Conservation (phyloP, 2,329 filamentous ascomycete genomes). For the Epicoccum nigrum region DNA sequence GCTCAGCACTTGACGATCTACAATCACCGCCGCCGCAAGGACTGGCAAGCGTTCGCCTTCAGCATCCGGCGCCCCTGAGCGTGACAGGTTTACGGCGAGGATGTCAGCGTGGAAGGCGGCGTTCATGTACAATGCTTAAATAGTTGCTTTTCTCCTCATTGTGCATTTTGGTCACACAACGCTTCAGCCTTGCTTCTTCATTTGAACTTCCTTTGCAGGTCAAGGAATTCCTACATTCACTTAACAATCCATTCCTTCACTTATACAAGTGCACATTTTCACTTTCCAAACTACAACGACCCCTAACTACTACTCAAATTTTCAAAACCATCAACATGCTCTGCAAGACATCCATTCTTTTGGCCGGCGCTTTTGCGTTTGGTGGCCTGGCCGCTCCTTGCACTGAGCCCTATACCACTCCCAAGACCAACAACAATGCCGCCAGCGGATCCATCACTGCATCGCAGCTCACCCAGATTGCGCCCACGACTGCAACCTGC, state of each 20-base stretch:
- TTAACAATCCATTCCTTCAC: constrained; percentile 12
- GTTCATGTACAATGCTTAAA: constrained; percentile 13
- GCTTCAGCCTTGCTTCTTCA: constrained; percentile 7
- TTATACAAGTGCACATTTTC: no score
- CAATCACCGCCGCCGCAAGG: constrained; percentile 16
- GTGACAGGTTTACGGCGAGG: constrained; percentile 1
- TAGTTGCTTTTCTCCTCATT: constrained; percentile 9
- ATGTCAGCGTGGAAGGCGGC: no score
- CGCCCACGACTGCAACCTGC: constrained; percentile 64
- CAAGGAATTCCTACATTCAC: constrained; percentile 10
- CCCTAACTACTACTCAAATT: no score
- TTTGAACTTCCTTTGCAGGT: constrained; percentile 20
- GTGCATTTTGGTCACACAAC: not conserved
- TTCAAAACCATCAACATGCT: constrained; percentile 29
- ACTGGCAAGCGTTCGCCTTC: constrained; percentile 7
- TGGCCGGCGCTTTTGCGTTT: constrained; percentile 47
- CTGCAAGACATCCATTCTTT: constrained; percentile 28
- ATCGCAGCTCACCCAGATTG: constrained; percentile 57
- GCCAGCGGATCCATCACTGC: constrained; percentile 27
- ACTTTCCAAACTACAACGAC: no score
- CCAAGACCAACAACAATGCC: constrained; percentile 11
- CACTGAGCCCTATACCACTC: constrained; percentile 4
- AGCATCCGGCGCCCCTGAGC: constrained; percentile 5
- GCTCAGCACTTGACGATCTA: constrained; percentile 7
- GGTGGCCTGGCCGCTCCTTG: constrained; percentile 36